Percentiles rank a stretch among this genome's conserved stretches.
Conservation (phyloP, 768 basidiomycete genomes). For the Tylopilus felleus region DNA sequence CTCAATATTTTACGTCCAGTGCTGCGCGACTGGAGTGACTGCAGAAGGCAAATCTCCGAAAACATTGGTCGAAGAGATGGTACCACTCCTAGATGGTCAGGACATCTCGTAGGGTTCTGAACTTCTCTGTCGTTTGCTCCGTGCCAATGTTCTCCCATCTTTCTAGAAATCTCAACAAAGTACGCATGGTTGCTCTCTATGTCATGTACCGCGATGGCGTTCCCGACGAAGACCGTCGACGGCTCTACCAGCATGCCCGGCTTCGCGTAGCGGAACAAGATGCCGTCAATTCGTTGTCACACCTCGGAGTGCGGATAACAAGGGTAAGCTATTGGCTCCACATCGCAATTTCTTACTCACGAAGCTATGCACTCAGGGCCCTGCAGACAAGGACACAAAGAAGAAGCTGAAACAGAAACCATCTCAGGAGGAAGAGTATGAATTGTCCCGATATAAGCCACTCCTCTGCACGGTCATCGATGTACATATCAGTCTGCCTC, state of each 20-base stretch:
- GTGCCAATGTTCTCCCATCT: not conserved
- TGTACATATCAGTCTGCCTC: conserved; percentile 40
- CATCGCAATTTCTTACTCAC: not conserved
- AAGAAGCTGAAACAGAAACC: conserved; percentile 79
- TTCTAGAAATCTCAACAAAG: conserved; percentile 82
- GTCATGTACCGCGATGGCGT: conserved; percentile 95
- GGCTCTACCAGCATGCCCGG: conserved; percentile 93
- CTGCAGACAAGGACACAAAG: conserved; percentile 74
- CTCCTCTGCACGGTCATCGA: conserved; percentile 77
- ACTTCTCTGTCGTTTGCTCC: not conserved
- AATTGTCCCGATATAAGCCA: conserved; percentile 92
- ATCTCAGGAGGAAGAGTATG: conserved; percentile 87
- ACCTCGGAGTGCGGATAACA: conserved; percentile 78
- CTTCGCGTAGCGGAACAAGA: conserved; percentile 88
- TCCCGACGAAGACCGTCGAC: conserved; percentile 94
- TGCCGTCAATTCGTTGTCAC: conserved; percentile 80
- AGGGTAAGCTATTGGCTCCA: conserved; percentile 51
- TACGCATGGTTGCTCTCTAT: conserved; percentile 93
- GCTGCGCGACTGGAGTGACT: conserved; percentile 90
- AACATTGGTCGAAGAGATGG: conserved; percentile 96
- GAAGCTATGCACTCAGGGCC: conserved; percentile 42
- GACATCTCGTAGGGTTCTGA: conserved; percentile 64
- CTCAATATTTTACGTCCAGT: conserved; percentile 43
- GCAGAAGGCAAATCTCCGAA: conserved; percentile 95
- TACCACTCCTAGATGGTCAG: conserved; percentile 85